A percentile compares a stretch with the other conserved stretches of the same genome.
Evolutionary conservation across 768 basidiomycete species (phyloP).

Genomic region (Leccinum disarticulatum): DNA sequence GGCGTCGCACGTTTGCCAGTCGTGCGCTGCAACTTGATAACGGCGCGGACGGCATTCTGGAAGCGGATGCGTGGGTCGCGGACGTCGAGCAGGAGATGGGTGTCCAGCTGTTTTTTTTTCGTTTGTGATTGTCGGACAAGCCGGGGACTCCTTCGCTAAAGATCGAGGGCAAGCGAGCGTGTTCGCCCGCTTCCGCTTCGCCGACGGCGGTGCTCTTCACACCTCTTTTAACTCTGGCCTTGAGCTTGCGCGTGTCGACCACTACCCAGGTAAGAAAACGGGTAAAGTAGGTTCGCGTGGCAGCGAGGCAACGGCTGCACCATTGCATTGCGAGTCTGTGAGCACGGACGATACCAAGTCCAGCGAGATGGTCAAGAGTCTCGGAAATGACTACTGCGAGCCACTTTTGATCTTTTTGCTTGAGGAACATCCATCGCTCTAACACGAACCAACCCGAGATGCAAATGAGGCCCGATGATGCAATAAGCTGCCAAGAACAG

Average conservation of each 20-base stretch:
- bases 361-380: conserved; percentile 20
- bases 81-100: conserved; percentile 20
- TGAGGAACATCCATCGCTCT: conserved; percentile 46
- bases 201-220: not conserved
- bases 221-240: not conserved
- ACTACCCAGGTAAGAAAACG: conserved; percentile 18
- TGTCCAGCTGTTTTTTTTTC: not conserved
- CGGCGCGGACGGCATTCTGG: conserved; percentile 41
- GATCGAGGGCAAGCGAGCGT: not conserved
- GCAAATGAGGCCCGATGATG: conserved; percentile 41
- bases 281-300: conserved; percentile 6
- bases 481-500: conserved; percentile 23
- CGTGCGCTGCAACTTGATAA: conserved; percentile 40
- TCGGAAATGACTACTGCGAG: conserved; percentile 39
- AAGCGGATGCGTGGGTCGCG: conserved; percentile 35
- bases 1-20: conserved; percentile 25
- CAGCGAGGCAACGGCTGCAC: conserved; percentile 19
- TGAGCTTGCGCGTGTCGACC: conserved; percentile 2
- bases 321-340: conserved; percentile 23
- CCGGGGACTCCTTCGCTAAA: not conserved
- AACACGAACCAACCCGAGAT: conserved; percentile 53
- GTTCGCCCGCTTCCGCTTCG: not conserved
- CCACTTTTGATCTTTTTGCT: conserved; percentile 47
- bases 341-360: conserved; percentile 26
- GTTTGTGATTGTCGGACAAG: not conserved